Conservation (phyloP, 352 stramenopile genomes). For the Phytophthora cactorum region DNA sequence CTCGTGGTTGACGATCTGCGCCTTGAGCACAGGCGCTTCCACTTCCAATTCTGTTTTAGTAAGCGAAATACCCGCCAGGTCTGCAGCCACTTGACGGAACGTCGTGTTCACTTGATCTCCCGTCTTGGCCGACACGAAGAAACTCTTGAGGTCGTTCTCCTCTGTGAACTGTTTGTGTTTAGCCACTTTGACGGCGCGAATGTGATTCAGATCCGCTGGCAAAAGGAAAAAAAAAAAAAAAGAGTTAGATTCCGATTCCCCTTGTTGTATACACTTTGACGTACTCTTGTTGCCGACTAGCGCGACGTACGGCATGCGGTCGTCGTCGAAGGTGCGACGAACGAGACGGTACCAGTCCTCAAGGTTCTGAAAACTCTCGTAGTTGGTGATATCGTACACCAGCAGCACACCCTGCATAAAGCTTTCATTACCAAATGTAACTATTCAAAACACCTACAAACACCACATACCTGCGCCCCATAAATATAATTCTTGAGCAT, state of each 20-base stretch:
- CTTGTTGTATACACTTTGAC: constrained; percentile 10
- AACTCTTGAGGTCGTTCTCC: constrained; percentile 93
- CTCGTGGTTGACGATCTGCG: constrained; percentile 93
- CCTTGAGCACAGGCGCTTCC: constrained; percentile 86
- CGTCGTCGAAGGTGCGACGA: constrained; percentile 83
- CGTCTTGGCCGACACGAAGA: constrained; percentile 94
- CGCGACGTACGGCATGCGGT: constrained; percentile 89
- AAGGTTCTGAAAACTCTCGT: constrained; percentile 95
- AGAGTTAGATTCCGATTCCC: not conserved
- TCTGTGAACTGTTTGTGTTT: constrained; percentile 94
- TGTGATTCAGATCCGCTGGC: constrained; percentile 90
- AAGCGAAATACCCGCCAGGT: constrained; percentile 85
- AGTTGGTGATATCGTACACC: constrained; percentile 97
- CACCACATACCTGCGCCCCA: constrained; percentile 80
- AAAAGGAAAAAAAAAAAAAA: not conserved
- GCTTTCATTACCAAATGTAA: not conserved
- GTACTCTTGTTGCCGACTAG: constrained; percentile 94
- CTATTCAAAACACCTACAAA: not conserved
- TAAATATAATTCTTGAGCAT: constrained; percentile 95
- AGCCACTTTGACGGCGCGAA: constrained; percentile 86
- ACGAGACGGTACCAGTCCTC: constrained; percentile 96
- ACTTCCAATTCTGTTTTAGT: constrained; percentile 87
- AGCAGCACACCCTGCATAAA: constrained; percentile 82
- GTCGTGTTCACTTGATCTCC: constrained; percentile 92
- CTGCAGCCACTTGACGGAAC: constrained; percentile 87